A percentile compares a stretch with the other conserved stretches of the same genome.
Conservation (phyloP, 1,284 basidiomycete genomes). For the Malassezia vespertilionis region DNA sequence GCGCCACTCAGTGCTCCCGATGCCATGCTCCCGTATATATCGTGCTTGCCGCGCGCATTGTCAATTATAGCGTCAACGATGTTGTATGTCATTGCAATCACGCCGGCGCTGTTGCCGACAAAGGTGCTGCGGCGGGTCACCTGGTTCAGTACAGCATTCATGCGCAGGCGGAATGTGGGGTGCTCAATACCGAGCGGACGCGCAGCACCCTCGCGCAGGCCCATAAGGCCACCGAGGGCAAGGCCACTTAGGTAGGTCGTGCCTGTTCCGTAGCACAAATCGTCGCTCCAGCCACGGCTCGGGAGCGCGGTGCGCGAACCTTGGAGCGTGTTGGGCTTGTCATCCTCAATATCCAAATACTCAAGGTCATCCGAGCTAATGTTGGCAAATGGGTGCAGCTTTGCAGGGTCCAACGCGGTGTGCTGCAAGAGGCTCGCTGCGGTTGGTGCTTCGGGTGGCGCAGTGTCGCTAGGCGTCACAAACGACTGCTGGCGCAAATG, state of each 20-base stretch:
- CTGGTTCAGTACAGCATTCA: slow-evolving; percentile 93
- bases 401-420: slow-evolving; percentile 74
- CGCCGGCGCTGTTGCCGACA: slow-evolving; percentile 95
- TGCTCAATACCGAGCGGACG: slow-evolving; percentile 58
- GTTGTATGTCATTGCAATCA: slow-evolving; percentile 92
- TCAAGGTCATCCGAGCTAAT: slow-evolving; percentile 44
- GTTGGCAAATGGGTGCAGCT: slow-evolving; percentile 54
- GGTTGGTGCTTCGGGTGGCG: slow-evolving; percentile 82
- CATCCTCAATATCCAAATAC: slow-evolving; percentile 46
- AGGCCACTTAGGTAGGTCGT: slow-evolving; percentile 97
- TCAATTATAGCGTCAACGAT: slow-evolving; percentile 89
- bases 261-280: slow-evolving; percentile 96
- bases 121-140: slow-evolving; percentile 92
- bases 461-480: slow-evolving; percentile 53
- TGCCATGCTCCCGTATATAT: slow-evolving; percentile 76
- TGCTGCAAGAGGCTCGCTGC: slow-evolving; percentile 77
- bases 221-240: slow-evolving; percentile 84
- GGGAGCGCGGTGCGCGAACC: slow-evolving; percentile 45
- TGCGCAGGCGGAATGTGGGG: slow-evolving; percentile 61
- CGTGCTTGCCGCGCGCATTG: slow-evolving; percentile 75
- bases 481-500: slow-evolving; percentile 32
- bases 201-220: slow-evolving; percentile 81
- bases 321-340: slow-evolving; percentile 37
- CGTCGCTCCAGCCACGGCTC: slow-evolving; percentile 89
- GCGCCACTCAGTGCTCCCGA: slow-evolving; percentile 84